A percentile compares a stretch with the other conserved stretches of the same genome.
Conservation (phyloP, 2,329 filamentous ascomycete genomes). For the Gaeumannomyces tritici region DNA sequence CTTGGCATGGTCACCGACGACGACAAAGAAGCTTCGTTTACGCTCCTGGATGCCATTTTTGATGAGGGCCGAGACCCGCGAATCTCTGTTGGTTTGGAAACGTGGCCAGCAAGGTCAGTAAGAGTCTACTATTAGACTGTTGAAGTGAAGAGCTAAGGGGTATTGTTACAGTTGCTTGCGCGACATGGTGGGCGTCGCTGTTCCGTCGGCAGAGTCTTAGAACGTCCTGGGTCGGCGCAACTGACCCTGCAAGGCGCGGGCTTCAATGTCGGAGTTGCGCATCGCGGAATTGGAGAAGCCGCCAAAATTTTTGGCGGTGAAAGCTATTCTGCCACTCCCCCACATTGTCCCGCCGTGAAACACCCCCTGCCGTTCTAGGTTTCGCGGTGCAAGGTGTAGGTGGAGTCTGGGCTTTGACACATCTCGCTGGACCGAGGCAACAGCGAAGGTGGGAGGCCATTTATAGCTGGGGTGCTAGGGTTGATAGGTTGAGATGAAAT, state of each 20-base stretch:
- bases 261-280: background rate
- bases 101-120: background rate
- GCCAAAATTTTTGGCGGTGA: conserved; percentile 2
- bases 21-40: conserved; percentile 95
- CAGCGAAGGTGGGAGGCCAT: no score
- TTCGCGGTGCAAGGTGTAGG: background rate
- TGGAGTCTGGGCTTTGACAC: background rate
- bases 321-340: conserved; percentile 1
- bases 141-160: background rate
- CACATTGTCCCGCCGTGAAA: conserved; percentile 1
- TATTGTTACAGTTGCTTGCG: conserved; percentile 5
- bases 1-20: conserved; percentile 92
- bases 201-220: background rate
- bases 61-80: conserved; percentile 83
- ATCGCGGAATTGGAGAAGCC: background rate
- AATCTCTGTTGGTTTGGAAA: conserved; percentile 48
- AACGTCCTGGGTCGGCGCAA: background rate
- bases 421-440: background rate
- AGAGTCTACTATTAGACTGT: background rate
- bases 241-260: background rate
- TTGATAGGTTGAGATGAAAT: no score
- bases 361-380: background rate
- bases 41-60: conserved; percentile 89
- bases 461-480: no score
- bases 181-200: conserved; percentile 1